A percentile compares a stretch with the other conserved stretches of the same genome.
Evolutionary conservation across 805 yeast genomes (phyloP).

Genomic region (Clavispora santaluciae): DNA sequence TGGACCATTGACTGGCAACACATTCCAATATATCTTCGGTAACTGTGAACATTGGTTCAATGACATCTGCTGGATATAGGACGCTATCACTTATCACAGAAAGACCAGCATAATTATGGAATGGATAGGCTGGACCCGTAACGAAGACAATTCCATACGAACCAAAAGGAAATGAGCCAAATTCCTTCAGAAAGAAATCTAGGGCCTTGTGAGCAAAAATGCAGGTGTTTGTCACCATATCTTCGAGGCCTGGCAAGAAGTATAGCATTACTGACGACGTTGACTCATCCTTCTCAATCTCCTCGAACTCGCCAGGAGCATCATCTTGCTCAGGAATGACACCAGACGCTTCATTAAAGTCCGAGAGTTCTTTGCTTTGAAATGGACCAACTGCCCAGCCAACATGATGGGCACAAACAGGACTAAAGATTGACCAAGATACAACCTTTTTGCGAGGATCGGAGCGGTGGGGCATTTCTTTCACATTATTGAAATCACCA

Average conservation of each 20-base stretch:
- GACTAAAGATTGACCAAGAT: conserved; percentile 69
- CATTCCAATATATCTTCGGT: conserved; percentile 68
- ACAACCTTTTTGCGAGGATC: conserved; percentile 73
- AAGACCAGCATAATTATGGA: conserved; percentile 67
- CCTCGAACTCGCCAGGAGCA: conserved; percentile 25
- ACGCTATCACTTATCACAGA: conserved; percentile 56
- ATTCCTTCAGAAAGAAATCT: conserved; percentile 79
- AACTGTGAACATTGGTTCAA: conserved; percentile 72
- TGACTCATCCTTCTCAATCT: conserved; percentile 26
- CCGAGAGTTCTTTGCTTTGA: conserved; percentile 53
- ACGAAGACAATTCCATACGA: conserved; percentile 77
- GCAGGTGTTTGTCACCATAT: conserved; percentile 64
- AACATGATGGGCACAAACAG: conserved; percentile 88
- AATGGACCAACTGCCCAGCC: conserved; percentile 96
- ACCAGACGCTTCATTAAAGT: conserved; percentile 23
- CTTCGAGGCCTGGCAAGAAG: conserved; percentile 53
- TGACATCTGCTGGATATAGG: conserved; percentile 64
- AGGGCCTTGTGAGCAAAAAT: conserved; percentile 72
- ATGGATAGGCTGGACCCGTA: conserved; percentile 17
- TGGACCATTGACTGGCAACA: conserved; percentile 88
- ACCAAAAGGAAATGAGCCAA: conserved; percentile 89
- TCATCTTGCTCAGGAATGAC: conserved; percentile 30
- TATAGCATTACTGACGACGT: conserved; percentile 49
- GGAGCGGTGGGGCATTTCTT: conserved; percentile 69
- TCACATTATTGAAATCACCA: conserved; percentile 63